These are phyloP conservation scores for Lecanicillium sp. DNA, from an alignment of 2,329 filamentous ascomycete genomes.

Conservation along the genomic window DNA sequence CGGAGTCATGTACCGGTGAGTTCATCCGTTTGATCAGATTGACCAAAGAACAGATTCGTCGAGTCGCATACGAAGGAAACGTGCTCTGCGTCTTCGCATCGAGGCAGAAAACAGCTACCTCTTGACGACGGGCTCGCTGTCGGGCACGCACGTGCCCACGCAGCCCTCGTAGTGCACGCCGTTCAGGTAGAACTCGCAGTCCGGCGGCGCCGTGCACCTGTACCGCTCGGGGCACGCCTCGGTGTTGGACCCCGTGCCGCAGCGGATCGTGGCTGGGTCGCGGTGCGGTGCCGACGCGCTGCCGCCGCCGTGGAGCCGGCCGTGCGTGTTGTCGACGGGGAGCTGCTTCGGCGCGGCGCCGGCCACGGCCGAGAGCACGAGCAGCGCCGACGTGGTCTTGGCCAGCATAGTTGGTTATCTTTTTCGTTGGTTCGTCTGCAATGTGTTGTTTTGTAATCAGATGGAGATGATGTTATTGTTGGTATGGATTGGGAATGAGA, in stretches of 20 bases:
- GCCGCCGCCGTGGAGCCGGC: too few relatives aligned
- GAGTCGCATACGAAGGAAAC: too few relatives aligned
- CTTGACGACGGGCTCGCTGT: too few relatives aligned
- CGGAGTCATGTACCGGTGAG: too few relatives aligned
- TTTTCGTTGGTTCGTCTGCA: neutral
- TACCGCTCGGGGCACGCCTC: conserved; percentile 3
- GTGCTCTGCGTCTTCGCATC: too few relatives aligned
- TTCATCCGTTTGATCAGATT: too few relatives aligned
- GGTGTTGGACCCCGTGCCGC: conserved; percentile 12
- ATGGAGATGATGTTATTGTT: neutral
- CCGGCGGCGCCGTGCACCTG: conserved; percentile 10
- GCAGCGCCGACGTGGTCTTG: conserved; percentile 1
- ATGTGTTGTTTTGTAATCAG: neutral
- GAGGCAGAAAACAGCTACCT: too few relatives aligned
- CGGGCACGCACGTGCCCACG: conserved; percentile 11
- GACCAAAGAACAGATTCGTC: too few relatives aligned
- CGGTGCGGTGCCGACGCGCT: neutral
- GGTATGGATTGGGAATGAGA: neutral
- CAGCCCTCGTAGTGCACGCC: conserved; percentile 13
- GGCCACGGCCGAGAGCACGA: neutral
- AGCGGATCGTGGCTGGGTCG: conserved; percentile 11
- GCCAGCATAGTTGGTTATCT: neutral
- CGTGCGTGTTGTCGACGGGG: neutral
- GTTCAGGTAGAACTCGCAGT: conserved; percentile 9
- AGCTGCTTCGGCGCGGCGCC: conserved; percentile 2